A percentile compares a stretch with the other conserved stretches of the same genome.
phyloP scores from a whole-genome alignment of 768 basidiomycete genomes.

The Suillus sp. region DNA sequence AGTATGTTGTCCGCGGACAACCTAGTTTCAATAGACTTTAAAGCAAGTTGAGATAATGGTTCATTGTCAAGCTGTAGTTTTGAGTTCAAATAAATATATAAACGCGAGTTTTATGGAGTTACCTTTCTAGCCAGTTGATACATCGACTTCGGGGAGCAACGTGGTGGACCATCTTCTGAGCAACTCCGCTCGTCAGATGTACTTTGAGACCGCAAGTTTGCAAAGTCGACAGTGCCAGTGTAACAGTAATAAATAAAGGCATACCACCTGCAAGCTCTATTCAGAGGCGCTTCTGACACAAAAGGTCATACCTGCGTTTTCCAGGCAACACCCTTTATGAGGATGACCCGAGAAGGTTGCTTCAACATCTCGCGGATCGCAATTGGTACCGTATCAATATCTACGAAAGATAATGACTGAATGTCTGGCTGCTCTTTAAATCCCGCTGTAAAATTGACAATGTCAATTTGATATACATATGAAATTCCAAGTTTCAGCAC shows the following conservation, averaged over 20 bases:
- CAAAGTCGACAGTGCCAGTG: slow-evolving; percentile 11
- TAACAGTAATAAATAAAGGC: slow-evolving; percentile 15
- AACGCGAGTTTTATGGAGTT: neutral
- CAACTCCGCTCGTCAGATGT: neutral
- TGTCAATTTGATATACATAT: neutral
- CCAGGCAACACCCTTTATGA: slow-evolving; percentile 12
- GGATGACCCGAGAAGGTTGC: neutral
- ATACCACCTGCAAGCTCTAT: slow-evolving; percentile 1
- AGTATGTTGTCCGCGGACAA: slow-evolving; percentile 12
- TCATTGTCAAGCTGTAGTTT: slow-evolving; percentile 11
- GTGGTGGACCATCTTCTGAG: neutral
- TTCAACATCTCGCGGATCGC: neutral
- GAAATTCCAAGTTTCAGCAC: neutral
- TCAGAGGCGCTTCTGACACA: neutral
- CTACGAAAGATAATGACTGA: neutral
- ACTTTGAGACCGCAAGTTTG: slow-evolving; percentile 9
- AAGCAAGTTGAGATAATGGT: slow-evolving; percentile 10
- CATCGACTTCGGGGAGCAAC: slow-evolving; percentile 31
- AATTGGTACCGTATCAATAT: neutral
- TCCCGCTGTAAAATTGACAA: neutral
- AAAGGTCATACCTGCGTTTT: slow-evolving; percentile 6
- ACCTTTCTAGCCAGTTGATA: slow-evolving; percentile 26
- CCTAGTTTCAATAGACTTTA: slow-evolving; percentile 1
- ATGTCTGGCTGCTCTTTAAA: neutral
- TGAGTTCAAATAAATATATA: neutral